Evolutionary conservation across 768 basidiomycete species (phyloP).

Genomic region (Mycena alexandri): DNA sequence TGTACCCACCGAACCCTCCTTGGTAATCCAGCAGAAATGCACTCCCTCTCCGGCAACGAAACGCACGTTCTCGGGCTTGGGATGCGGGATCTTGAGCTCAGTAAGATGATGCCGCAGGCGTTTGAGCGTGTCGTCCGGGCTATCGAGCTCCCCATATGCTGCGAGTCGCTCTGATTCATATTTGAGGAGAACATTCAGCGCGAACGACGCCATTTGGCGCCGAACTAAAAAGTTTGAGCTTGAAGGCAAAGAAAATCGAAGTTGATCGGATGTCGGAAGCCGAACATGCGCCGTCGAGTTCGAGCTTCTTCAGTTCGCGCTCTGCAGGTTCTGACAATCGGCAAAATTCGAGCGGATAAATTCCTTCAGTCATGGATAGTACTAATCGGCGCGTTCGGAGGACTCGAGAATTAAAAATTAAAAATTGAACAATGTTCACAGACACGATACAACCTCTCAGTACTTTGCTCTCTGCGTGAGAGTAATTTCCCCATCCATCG

Average conservation of each 20-base stretch:
- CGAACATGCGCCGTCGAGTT: too few relatives aligned
- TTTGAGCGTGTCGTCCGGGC: background rate
- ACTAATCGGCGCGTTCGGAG: too few relatives aligned
- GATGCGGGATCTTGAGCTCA: conserved; percentile 24
- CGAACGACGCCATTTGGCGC: background rate
- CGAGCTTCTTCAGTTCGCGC: too few relatives aligned
- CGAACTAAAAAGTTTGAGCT: background rate
- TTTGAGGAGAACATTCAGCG: background rate
- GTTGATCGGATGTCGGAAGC: conserved; percentile 7
- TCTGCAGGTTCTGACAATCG: too few relatives aligned
- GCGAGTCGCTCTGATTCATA: background rate
- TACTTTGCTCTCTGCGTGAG: background rate
- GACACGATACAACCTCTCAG: too few relatives aligned
- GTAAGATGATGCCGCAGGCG: conserved; percentile 20
- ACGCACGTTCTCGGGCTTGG: conserved; percentile 18
- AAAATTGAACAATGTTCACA: too few relatives aligned
- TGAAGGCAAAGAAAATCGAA: conserved; percentile 16
- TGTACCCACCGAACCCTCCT: conserved; percentile 12
- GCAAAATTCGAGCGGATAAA: too few relatives aligned
- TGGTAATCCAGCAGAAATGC: conserved; percentile 22
- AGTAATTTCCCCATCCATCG: conserved; percentile 9
- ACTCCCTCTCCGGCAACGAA: background rate
- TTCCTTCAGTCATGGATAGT: too few relatives aligned
- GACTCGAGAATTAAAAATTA: too few relatives aligned
- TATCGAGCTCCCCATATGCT: background rate